phyloP scores from a whole-genome alignment of 2,329 filamentous ascomycete genomes.

The Mycosphaerella sp. region DNA sequence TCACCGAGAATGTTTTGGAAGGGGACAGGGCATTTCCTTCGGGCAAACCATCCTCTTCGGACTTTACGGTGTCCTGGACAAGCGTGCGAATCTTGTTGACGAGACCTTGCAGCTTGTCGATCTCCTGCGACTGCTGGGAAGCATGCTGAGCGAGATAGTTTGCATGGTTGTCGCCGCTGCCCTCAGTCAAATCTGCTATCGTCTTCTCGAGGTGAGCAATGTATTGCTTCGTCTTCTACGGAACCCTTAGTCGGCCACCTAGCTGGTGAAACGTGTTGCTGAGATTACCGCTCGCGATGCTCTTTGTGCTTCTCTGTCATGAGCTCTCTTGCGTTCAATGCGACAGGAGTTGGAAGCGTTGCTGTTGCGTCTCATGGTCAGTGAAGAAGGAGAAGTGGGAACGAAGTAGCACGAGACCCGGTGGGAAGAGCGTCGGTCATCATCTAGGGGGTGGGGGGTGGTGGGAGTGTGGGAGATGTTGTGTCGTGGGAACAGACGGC shows the following conservation, averaged over 20 bases:
- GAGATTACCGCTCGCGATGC: conserved; percentile 14
- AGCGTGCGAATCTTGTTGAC: conserved; percentile 20
- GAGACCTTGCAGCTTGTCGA: conserved; percentile 20
- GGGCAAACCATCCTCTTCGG: conserved; percentile 7
- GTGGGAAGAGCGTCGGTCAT: background rate
- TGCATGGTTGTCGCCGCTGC: conserved; percentile 17
- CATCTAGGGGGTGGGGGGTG: background rate
- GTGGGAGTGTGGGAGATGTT: too few relatives aligned
- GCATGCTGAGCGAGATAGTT: conserved; percentile 23
- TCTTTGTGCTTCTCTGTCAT: conserved; percentile 22
- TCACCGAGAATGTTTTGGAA: conserved; percentile 6
- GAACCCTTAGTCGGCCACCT: too few relatives aligned
- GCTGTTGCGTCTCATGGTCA: conserved; percentile 15
- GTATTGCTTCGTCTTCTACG: conserved; percentile 20
- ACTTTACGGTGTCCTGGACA: conserved; percentile 20
- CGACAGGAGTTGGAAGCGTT: conserved; percentile 18
- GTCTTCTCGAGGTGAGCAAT: conserved; percentile 24
- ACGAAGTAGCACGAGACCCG: background rate
- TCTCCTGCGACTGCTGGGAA: conserved; percentile 21
- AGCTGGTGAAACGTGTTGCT: too few relatives aligned
- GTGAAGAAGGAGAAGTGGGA: background rate
- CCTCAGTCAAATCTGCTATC: conserved; percentile 19
- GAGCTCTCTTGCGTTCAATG: conserved; percentile 25
- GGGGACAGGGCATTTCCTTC: background rate
- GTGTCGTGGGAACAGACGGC: background rate